Base-by-base conservation (phyloP, 768 basidiomycete species). In the Naematelia aurantialba region DNA sequence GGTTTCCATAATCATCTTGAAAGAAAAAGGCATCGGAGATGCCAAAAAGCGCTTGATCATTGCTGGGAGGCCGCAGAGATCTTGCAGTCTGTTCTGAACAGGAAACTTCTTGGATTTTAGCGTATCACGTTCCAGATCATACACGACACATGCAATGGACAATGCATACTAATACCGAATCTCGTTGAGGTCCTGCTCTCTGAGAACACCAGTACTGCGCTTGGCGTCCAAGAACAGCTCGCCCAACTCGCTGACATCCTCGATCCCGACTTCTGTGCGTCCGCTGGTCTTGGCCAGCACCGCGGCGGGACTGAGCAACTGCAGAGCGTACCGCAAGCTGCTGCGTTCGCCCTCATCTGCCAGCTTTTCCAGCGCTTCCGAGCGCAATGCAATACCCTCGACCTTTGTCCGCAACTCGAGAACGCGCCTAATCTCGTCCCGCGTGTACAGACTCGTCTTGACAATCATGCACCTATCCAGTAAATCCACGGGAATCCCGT, bases 391-490 rank as follows among this genome's bases (percentile, higher is more conserved):
- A 26, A 97, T 80, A 1, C 90, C 89, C 73, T 98, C 96, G 0
- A 90, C 84, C 61, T 85, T 87, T 5, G 90, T 89, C 52, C 96
- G 84, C 55, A 92, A 80, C 67, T 89, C 87, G 0, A 97, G 82
- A 22, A 97, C 92, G 74, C 85, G 87, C 31, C 84, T 85, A 47
- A 97, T 87, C 73, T 97, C 88, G 11, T 89, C 89, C 44, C 85
- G 82, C 5, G 83, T 84, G 76, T 97, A 93, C 12, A 83, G 81
- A 58, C 89, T 84, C 1, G 94, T 98, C 70, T 91, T 89, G 19
- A 98, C 94, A 59, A 98, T 98, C 81, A 99, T 86, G 76, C 79
- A 91, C 85, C 94, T 83, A 79, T 98, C 96, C 46, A 97, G 82
- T 14, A 98, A 80, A 79, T 99, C 94, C 48, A 91, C 84, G 11